Conservation (phyloP, 768 basidiomycete species). For the Aureoboletus auriporus region DNA sequence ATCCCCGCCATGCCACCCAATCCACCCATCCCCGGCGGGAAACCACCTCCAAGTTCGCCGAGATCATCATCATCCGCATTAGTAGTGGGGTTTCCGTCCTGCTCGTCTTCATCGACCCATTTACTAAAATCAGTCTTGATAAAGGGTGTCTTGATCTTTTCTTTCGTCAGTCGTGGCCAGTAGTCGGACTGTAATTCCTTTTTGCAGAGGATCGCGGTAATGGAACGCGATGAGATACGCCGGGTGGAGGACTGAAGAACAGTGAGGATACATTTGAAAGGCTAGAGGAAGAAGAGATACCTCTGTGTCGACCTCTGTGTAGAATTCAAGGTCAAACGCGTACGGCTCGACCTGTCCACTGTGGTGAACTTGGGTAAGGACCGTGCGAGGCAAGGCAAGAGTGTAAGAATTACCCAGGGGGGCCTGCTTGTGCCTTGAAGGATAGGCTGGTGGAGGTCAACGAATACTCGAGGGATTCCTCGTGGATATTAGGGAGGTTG, state of each 20-base stretch:
- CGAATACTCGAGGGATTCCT: slow-evolving; percentile 52
- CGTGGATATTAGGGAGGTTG: slow-evolving; percentile 72
- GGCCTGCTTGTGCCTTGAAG: slow-evolving; percentile 61
- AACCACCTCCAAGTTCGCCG: slow-evolving; percentile 34
- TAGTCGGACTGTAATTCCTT: slow-evolving; percentile 71
- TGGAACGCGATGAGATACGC: slow-evolving; percentile 63
- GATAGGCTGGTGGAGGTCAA: slow-evolving; percentile 54
- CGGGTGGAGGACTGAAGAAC: slow-evolving; percentile 31
- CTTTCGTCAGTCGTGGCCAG: slow-evolving; percentile 93
- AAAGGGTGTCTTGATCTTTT: slow-evolving; percentile 73
- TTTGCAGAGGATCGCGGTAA: slow-evolving; percentile 73
- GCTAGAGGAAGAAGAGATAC: slow-evolving; percentile 33
- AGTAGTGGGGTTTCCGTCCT: slow-evolving; percentile 51
- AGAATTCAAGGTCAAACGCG: slow-evolving; percentile 75
- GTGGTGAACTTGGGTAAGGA: slow-evolving; percentile 16
- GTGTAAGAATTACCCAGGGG: slow-evolving; percentile 39
- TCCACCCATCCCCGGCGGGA: slow-evolving; percentile 35
- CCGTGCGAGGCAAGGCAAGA: not conserved
- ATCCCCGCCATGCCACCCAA: too few species aligned
- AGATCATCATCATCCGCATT: slow-evolving; percentile 15
- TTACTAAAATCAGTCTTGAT: slow-evolving; percentile 94
- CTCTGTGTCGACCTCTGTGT: slow-evolving; percentile 70
- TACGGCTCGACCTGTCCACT: slow-evolving; percentile 55
- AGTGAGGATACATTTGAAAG: slow-evolving; percentile 2
- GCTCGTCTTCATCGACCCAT: slow-evolving; percentile 98